phyloP scores from a whole-genome alignment of 805 yeast species.

The Barnettozyma pratensis region DNA sequence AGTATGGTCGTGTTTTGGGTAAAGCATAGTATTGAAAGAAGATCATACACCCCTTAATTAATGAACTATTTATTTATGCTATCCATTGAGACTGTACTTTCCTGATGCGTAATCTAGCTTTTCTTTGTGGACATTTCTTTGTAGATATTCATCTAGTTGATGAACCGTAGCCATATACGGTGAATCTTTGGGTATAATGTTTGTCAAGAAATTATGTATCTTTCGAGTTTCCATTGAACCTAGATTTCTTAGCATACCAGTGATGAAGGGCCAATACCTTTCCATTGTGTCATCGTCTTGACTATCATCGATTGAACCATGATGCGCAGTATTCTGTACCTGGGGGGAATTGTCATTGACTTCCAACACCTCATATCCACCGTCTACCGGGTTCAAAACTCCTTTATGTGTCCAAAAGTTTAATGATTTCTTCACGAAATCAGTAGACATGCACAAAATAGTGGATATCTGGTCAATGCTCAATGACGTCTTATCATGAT shows the following conservation, averaged over 20 bases:
- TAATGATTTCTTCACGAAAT: constrained; percentile 35
- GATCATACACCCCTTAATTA: neutral
- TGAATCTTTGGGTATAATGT: constrained; percentile 49
- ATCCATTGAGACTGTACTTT: constrained; percentile 4
- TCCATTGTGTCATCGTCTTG: neutral
- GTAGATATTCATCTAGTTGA: constrained; percentile 5
- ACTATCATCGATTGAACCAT: neutral
- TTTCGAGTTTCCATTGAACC: constrained; percentile 43
- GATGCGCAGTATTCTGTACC: too few species aligned
- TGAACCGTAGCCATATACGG: constrained; percentile 2
- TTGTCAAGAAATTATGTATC: constrained; percentile 48
- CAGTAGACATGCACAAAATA: constrained; percentile 38
- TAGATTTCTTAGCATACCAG: constrained; percentile 53
- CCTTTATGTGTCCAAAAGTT: constrained; percentile 61
- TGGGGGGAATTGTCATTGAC: too few species aligned
- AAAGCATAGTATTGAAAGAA: constrained; percentile 19
- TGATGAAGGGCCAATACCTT: constrained; percentile 42
- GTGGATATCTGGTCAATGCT: constrained; percentile 30
- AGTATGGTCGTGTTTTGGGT: constrained; percentile 39
- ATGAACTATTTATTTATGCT: neutral
- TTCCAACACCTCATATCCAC: constrained; percentile 8
- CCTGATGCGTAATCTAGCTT: constrained; percentile 3
- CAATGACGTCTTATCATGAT: constrained; percentile 22
- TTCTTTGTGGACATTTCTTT: constrained; percentile 2
- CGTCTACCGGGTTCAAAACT: constrained; percentile 38